Evolutionary conservation across 768 basidiomycete species (phyloP), one percentile per base, ranked within the genome.

Genomic region (Psilocybe cyanescens): DNA sequence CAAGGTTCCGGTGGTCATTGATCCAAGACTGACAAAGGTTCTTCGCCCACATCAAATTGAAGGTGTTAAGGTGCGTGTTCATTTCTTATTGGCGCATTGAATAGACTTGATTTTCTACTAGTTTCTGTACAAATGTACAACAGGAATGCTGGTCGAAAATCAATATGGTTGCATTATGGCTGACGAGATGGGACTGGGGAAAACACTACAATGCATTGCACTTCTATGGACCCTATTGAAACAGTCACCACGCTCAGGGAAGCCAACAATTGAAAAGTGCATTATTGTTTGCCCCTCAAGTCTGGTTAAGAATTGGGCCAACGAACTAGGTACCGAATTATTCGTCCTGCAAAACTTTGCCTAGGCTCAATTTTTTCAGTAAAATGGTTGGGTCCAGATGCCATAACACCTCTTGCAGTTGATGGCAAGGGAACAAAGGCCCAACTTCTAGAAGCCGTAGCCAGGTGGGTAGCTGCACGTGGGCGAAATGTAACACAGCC

Each of bases 131-230:
- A 89, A 86, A 74, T 97, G 96, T 74, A 89, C 95, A 4, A 97
- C 95, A 0, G 97, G 96, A 0, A 91, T 96, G 87, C 75, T 96
- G 58, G 92, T 91, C 39, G 90, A 94, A 48, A 92, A 94, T 68
- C 94, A 97, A 63, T 90, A 88, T 62, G 94, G 93, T 0, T 99
- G 97, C 70, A 99, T 99, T 74, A 98, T 99, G 97, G 97, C 97
- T 1, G 97, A 99, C 70, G 97, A 97, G 75, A 99, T 99, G 97
- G 97, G 97, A 68, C 86, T 99, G 12, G 97, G 94, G 16, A 96
- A 97, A 75, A 97, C 96, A 14, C 81, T 99, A 14, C 97, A 99
- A 71, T 99, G 97, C 71, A 98, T 99, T 63, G 83, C 97, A 2
- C 84, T 99, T 17, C 75, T 99, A 59, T 99, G 96, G 95, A 98